Evolutionary conservation across 257 asterid species (phyloP), one percentile per base, ranked within the genome.

Genomic region (Rhazya stricta): DNA sequence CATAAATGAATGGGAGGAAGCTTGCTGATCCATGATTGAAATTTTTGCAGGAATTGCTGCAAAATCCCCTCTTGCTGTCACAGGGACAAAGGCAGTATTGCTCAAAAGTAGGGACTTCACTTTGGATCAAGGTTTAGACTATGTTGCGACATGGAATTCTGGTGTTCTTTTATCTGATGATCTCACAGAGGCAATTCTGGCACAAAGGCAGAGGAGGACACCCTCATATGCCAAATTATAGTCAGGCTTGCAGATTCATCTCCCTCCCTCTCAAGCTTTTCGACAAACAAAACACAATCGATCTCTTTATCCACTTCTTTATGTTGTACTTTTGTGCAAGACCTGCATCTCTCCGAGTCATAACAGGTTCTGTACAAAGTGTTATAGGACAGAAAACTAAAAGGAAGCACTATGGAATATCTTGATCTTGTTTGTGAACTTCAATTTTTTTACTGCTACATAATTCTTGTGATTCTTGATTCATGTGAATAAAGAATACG

Each of bases 91-190:
- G 88, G 79, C 93, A 34, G 97, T 90, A 80, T 67, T 94, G 88
- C 69, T 94, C 77, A 82, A 68, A 69, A 79, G 91, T 80, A 86
- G 96, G 80, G 96, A 89, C 62, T 6, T 88, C 79, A 87, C 87
- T 4, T 1, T 90, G 88, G 90, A 90, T 32, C 96, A 91, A 84
- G 97, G 88, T n/a, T 76, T 94, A 69, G 98, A 94, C 73, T 91
- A 94, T 77, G 91, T 94, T 27, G 96, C 97, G 13, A 88, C 96
- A 6, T 90, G 91, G 96, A 94, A 94, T 78, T 84, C 97, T 36
- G 96, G 87, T 15, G 80, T 76, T 39, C 83, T 94, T 48, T 16
- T 83, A 46, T 88, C 98, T 0, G 80, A 83, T 73, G 98, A 94
- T 79, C 67, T 90, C 36, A 85, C 78, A 58, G 93, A 90, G 85